Conservation (phyloP, 108 stramenopile genomes). For the Fistulifera solaris region DNA sequence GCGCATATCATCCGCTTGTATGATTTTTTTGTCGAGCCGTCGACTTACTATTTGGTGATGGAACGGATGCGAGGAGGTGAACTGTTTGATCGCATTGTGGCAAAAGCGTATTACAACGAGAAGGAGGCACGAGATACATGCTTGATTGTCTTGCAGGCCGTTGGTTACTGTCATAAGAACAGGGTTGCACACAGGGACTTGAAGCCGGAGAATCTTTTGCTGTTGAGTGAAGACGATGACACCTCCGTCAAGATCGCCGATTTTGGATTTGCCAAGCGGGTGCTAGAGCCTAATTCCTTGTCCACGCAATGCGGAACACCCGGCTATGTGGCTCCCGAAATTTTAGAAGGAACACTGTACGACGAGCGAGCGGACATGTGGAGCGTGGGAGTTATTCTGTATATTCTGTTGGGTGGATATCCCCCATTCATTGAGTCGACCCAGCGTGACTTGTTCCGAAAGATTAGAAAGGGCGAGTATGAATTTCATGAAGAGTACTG, state of each 20-base stretch:
- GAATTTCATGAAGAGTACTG: slow-evolving; percentile 87
- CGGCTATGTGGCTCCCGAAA: slow-evolving; percentile 96
- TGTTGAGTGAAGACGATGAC: slow-evolving; percentile 72
- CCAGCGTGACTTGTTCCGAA: slow-evolving; percentile 71
- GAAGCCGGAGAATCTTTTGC: slow-evolving; percentile 93
- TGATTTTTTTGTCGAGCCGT: slow-evolving; percentile 81
- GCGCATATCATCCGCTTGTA: slow-evolving; percentile 83
- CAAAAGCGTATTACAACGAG: slow-evolving; percentile 88
- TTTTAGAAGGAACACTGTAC: slow-evolving; percentile 80
- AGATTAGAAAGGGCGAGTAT: slow-evolving; percentile 70
- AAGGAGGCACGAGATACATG: slow-evolving; percentile 83
- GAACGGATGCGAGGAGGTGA: slow-evolving; percentile 92
- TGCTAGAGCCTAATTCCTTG: slow-evolving; percentile 49
- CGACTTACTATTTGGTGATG: slow-evolving; percentile 81
- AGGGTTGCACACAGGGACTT: slow-evolving; percentile 77
- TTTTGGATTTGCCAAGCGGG: slow-evolving; percentile 94
- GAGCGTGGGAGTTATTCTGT: slow-evolving; percentile 93
- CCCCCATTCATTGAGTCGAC: slow-evolving; percentile 83
- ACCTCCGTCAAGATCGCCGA: slow-evolving; percentile 92
- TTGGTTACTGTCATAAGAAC: slow-evolving; percentile 73
- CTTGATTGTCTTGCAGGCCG: slow-evolving; percentile 67
- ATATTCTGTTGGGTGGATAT: slow-evolving; percentile 94
- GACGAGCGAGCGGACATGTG: slow-evolving; percentile 94
- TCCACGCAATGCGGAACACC: slow-evolving; percentile 92
- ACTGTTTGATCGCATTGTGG: slow-evolving; percentile 94